Conservation (phyloP, 73 alveolate genomes). For the Paramecium tetraurelia region DNA sequence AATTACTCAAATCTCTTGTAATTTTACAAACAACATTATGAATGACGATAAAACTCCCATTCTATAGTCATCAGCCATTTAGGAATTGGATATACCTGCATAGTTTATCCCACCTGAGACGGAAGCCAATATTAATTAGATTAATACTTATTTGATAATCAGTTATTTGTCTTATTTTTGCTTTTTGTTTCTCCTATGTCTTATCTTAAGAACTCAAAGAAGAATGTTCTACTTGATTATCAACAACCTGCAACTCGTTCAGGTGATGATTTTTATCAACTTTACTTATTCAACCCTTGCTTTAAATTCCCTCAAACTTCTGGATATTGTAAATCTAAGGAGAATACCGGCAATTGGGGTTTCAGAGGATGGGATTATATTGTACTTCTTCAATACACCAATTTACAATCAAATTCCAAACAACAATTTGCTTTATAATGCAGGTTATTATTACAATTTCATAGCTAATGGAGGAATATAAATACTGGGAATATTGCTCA, state of each 20-base stretch:
- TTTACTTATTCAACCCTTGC: not conserved
- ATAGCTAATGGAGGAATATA: slow-evolving; percentile 21
- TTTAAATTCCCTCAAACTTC: not conserved
- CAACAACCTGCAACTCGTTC: not conserved
- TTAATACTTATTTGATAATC: not conserved
- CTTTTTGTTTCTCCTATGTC: not conserved
- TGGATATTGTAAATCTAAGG: not conserved
- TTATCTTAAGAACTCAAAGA: not conserved
- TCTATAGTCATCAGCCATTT: not conserved
- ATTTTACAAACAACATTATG: not conserved
- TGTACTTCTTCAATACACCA: not conserved
- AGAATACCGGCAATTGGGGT: not conserved
- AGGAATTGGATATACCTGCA: not conserved
- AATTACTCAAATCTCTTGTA: not conserved
- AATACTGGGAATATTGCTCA: not conserved
- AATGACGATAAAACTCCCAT: not conserved
- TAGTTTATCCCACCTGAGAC: not conserved
- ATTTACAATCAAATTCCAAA: not conserved
- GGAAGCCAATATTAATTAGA: not conserved
- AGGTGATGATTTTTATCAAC: not conserved
- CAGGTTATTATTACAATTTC: slow-evolving; percentile 35
- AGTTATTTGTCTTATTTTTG: not conserved
- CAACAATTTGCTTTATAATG: not conserved
- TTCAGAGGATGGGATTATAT: not conserved
- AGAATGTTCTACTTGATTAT: slow-evolving; percentile 13